A percentile compares a stretch with the other conserved stretches of the same genome.
phyloP scores from a whole-genome alignment of 164 flowering plant genomes.

The Chimonanthus praecox region DNA sequence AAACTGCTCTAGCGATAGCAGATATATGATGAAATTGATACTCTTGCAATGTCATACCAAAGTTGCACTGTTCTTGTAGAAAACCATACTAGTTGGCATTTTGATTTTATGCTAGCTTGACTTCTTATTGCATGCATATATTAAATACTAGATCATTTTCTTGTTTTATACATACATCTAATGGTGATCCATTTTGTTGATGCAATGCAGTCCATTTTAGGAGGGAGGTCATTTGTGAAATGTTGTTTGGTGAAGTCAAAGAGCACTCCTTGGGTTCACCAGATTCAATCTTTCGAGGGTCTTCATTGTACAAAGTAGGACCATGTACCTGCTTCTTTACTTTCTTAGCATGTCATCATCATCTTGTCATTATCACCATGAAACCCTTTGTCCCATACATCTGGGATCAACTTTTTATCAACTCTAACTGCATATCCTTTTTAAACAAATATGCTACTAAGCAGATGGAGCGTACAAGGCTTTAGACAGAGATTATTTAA shows the following conservation, averaged over 20 bases:
- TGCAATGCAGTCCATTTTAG: slow-evolving; percentile 75
- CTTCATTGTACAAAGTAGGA: slow-evolving; percentile 73
- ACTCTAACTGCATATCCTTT: no score
- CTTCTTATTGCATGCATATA: not conserved
- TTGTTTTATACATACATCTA: not conserved
- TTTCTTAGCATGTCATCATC: not conserved
- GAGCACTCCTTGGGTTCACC: slow-evolving; percentile 30
- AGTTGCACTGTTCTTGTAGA: no score
- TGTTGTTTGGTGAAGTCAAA: slow-evolving; percentile 55
- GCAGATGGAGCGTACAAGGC: no score
- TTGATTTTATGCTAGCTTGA: not conserved
- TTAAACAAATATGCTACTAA: no score
- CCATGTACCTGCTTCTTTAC: not conserved
- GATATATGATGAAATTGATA: no score
- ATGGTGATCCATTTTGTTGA: slow-evolving; percentile 6
- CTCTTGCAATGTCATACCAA: no score
- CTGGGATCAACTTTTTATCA: not conserved
- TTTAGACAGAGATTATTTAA: no score
- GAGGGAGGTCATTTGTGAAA: slow-evolving; percentile 85
- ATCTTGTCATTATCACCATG: no score
- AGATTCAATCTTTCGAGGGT: slow-evolving; percentile 51
- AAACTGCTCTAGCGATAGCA: no score
- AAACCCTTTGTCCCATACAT: no score
- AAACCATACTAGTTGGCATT: no score
- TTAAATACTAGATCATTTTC: not conserved